Conservation (phyloP, 305 asterid genomes). For the Fraxinus ornus region DNA sequence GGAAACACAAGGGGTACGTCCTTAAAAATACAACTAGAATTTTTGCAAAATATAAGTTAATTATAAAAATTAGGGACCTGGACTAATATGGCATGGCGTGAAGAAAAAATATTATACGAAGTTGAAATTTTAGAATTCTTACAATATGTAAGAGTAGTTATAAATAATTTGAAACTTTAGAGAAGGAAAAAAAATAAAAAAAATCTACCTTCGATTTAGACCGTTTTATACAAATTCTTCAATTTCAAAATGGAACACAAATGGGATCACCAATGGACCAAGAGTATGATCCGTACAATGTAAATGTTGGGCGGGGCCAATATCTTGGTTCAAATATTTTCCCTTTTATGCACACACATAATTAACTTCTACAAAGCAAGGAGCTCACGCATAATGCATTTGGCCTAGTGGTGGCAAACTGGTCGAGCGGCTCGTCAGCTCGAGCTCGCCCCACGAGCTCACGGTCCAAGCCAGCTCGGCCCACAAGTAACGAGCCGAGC, state of each 20-base stretch:
- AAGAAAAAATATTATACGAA: no score
- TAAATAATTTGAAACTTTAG: background rate
- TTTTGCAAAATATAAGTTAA: no score
- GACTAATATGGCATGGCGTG: no score
- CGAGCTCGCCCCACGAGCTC: no score
- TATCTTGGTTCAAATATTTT: background rate
- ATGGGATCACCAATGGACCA: background rate
- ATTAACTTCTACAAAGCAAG: background rate
- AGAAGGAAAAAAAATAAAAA: background rate
- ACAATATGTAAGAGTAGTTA: no score
- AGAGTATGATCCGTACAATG: background rate
- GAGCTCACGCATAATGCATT: background rate
- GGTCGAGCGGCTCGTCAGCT: no score
- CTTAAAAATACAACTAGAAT: no score
- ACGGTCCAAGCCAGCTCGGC: no score
- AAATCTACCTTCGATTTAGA: background rate
- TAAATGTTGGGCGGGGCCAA: background rate
- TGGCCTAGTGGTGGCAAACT: background rate
- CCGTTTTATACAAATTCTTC: background rate
- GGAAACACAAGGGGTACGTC: no score
- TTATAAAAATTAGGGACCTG: no score
- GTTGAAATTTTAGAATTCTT: background rate
- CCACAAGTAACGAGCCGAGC: no score
- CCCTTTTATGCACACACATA: background rate
- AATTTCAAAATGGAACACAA: background rate